Evolutionary conservation across 768 basidiomycete genomes (phyloP).

Genomic region (Asterophora lycoperdoides): DNA sequence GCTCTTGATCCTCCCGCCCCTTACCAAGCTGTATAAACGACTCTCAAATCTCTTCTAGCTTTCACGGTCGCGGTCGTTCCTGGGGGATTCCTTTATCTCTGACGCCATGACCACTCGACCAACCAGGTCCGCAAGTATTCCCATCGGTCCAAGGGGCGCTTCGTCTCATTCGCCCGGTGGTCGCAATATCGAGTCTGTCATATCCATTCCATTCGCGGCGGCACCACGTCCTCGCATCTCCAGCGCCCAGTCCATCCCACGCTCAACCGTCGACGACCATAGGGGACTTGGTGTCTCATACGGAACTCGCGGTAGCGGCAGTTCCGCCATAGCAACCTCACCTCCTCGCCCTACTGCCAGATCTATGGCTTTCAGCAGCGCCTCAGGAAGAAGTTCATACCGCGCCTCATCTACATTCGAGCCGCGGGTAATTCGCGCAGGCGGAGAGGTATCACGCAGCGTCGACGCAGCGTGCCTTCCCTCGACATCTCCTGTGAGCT

Average conservation of each 20-base stretch:
- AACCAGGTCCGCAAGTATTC: conserved; percentile 63
- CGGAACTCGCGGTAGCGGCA: conserved; percentile 32
- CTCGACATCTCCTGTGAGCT: conserved; percentile 38
- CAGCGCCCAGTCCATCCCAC: conserved; percentile 26
- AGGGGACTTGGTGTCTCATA: conserved; percentile 35
- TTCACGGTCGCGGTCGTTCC: neutral
- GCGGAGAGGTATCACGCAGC: conserved; percentile 32
- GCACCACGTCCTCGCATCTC: conserved; percentile 38
- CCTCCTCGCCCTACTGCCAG: conserved; percentile 41
- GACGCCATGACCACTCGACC: conserved; percentile 44
- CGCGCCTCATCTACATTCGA: conserved; percentile 42
- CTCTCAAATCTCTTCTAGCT: neutral
- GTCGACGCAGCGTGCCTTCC: conserved; percentile 44
- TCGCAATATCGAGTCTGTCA: conserved; percentile 61
- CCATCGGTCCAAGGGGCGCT: conserved; percentile 48
- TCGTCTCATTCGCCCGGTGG: conserved; percentile 39
- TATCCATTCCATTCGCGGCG: conserved; percentile 54
- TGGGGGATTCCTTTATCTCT: neutral
- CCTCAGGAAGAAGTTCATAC: conserved; percentile 29
- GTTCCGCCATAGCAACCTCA: conserved; percentile 24
- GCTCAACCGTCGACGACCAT: conserved; percentile 30
- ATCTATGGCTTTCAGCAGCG: conserved; percentile 34
- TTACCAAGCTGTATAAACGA: neutral
- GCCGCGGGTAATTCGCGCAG: conserved; percentile 67
- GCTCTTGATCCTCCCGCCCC: conserved; percentile 6